These are phyloP conservation scores for Phialophora verrucosa DNA, from an alignment of 2,329 filamentous ascomycete species.

Conservation along the genomic window DNA sequence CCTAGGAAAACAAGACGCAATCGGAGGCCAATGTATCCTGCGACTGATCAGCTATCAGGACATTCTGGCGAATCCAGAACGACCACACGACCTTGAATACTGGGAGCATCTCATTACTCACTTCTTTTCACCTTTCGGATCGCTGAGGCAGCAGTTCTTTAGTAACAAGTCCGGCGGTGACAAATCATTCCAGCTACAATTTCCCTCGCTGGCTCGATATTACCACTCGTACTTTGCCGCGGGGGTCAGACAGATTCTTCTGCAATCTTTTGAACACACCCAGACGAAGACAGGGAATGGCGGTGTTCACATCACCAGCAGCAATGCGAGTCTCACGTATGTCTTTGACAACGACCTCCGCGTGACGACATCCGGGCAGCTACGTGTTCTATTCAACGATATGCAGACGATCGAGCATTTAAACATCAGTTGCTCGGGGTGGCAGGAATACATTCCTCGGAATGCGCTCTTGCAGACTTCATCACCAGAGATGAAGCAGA, in stretches of 20 bases:
- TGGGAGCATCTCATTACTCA: conserved; percentile 80
- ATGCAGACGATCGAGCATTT: conserved; percentile 83
- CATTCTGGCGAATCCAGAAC: conserved; percentile 51
- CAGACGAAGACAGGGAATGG: conserved; percentile 66
- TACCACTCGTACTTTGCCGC: conserved; percentile 89
- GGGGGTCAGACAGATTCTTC: conserved; percentile 82
- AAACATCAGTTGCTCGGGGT: conserved; percentile 75
- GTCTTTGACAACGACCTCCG: conserved; percentile 86
- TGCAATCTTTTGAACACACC: conserved; percentile 74
- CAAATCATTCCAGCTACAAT: conserved; percentile 87
- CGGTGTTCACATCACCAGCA: conserved; percentile 75
- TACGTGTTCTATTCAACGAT: conserved; percentile 79
- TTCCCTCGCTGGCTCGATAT: conserved; percentile 81
- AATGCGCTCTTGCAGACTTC: conserved; percentile 56
- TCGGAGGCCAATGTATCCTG: conserved; percentile 56
- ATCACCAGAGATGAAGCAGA: conserved; percentile 59
- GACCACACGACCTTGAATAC: conserved; percentile 71
- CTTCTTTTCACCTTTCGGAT: conserved; percentile 79
- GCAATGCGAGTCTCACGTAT: conserved; percentile 80
- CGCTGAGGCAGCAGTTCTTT: conserved; percentile 74
- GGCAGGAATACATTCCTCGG: conserved; percentile 84
- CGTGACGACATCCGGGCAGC: conserved; percentile 76
- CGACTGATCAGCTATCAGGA: conserved; percentile 63
- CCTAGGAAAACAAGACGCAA: conserved; percentile 41
- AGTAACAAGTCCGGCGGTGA: conserved; percentile 60